Evolutionary conservation across 1,139 yeast species (phyloP).

Genomic region (Nematodospora anomalae): DNA sequence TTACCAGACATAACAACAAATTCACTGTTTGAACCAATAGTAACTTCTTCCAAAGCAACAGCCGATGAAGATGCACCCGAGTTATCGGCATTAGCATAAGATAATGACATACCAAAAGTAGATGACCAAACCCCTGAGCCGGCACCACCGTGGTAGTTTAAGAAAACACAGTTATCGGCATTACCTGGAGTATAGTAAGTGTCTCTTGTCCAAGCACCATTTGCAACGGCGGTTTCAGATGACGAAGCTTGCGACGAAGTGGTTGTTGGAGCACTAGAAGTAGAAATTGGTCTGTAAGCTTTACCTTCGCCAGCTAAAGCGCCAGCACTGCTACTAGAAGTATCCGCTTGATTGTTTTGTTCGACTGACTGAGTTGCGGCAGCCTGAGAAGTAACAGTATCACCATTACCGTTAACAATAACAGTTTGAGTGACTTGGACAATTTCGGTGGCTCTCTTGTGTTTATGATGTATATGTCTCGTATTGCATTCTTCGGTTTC

Average conservation of each 20-base stretch:
- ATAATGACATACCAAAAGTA: slow-evolving; percentile 87
- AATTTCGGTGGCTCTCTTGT: slow-evolving; percentile 58
- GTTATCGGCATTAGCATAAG: slow-evolving; percentile 79
- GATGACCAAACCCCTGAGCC: slow-evolving; percentile 85
- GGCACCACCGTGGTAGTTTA: slow-evolving; percentile 82
- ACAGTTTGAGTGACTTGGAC: slow-evolving; percentile 79
- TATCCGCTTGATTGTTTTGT: slow-evolving; percentile 14
- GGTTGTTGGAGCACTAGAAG: slow-evolving; percentile 25
- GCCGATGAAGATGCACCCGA: slow-evolving; percentile 62
- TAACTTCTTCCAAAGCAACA: slow-evolving; percentile 51
- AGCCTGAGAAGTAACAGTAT: slow-evolving; percentile 37
- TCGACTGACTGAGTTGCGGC: slow-evolving; percentile 29
- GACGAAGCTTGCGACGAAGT: slow-evolving; percentile 31
- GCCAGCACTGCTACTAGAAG: slow-evolving; percentile 14
- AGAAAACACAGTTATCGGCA: slow-evolving; percentile 71
- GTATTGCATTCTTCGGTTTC: slow-evolving; percentile 37
- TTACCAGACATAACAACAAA: slow-evolving; percentile 59
- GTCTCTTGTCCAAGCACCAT: slow-evolving; percentile 70
- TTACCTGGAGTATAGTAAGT: slow-evolving; percentile 67
- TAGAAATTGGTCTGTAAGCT: slow-evolving; percentile 22
- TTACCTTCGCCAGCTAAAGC: slow-evolving; percentile 10
- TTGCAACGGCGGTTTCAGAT: slow-evolving; percentile 29
- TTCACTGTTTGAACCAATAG: slow-evolving; percentile 59
- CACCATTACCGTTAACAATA: slow-evolving; percentile 57
- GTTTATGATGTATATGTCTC: slow-evolving; percentile 59